These are phyloP conservation scores for Cladorrhinum samala DNA, from an alignment of 495 filamentous ascomycete species.

Conservation along the genomic window DNA sequence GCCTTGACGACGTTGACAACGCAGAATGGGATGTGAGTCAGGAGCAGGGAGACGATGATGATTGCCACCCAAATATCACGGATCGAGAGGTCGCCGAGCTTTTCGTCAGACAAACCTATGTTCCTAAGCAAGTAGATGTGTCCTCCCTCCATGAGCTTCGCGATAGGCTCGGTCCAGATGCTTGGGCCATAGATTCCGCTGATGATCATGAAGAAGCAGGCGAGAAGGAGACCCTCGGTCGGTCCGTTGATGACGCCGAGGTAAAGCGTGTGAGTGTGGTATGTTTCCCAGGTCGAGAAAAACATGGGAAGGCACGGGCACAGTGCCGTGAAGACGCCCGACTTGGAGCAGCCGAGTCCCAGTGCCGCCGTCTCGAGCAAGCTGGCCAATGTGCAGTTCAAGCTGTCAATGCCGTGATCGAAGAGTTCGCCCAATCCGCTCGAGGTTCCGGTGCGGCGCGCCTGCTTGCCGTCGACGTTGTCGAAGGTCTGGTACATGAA, in stretches of 20 bases:
- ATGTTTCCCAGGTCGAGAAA: conserved; percentile 99
- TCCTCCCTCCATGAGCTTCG: conserved; percentile 55
- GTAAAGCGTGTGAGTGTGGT: conserved; percentile 96
- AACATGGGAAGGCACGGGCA: conserved; percentile 95
- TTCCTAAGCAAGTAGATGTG: conserved; percentile 23
- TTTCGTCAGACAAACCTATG: conserved; percentile 39
- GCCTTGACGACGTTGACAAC: conserved; percentile 76
- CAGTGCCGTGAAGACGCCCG: conserved; percentile 85
- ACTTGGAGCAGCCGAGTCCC: conserved; percentile 73
- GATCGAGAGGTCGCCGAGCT: conserved; percentile 62
- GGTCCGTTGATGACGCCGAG: conserved; percentile 96
- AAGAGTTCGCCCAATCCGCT: conserved; percentile 93
- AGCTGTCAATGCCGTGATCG: conserved; percentile 95
- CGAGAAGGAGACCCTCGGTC: conserved; percentile 89
- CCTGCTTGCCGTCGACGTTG: conserved; percentile 98
- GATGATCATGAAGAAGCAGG: conserved; percentile 73
- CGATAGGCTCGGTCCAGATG: conserved; percentile 75
- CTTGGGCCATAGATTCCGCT: conserved; percentile 83
- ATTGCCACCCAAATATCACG: conserved; percentile 85
- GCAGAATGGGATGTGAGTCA: conserved; percentile 76
- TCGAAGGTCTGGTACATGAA: conserved; percentile 99
- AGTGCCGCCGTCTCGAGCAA: conserved; percentile 85
- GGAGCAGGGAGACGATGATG: conserved; percentile 63
- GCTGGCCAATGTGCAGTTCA: conserved; percentile 92
- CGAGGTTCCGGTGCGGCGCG: conserved; percentile 87